Evolutionary conservation across 1,284 basidiomycete genomes (phyloP), one percentile per base, ranked within the genome.

Genomic region (Pseudozyma tsukubaensis): DNA sequence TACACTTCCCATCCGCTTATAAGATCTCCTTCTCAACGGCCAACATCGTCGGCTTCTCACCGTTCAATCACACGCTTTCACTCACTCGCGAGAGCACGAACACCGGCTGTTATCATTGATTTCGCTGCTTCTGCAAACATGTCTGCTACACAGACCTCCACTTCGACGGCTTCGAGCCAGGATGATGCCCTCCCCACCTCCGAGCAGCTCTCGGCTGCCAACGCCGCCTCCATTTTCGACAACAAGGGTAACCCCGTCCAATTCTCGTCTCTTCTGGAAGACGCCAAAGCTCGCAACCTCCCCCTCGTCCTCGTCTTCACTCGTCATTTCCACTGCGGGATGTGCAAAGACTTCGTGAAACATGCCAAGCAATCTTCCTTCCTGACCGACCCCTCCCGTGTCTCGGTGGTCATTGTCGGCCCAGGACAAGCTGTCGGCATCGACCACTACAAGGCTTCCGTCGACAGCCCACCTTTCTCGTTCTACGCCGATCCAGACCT

Each of bases 301-400:
- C 47, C 63, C 3, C 32, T 67, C 4, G 44, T 76, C 9, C 61
- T 76, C 50, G 48, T 76, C 50, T 64, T 76, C 16, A 72, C 69
- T 1, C 63, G 74, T 19, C 74, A 76, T 61, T 72, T 73, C 24
- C 69, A 76, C 70, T 76, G 73, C 57, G 73, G 73, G n/a, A 73
- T 68, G 69, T 76, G 73, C 67, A 73, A 59, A 35, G 57, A 67
- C 47, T 76, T 50, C 37, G 47, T 72, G 13, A 36, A 35, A 12
- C 70, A 70, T 1, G 47, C 69, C 21, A 24, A 47, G 1, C n/a
- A 61, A 18, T 74, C 72, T 5, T 29, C 14, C 11, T 35, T 47
- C 21, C 52, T 74, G 34, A 70, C 56, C 7, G 60, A 67, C 24
- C 3, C 49, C 3, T 49, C 51, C 7, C 49, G 47, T 3, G 62